Conservation (phyloP, 306 rosid genomes). For the Lathyrus oleraceus region DNA sequence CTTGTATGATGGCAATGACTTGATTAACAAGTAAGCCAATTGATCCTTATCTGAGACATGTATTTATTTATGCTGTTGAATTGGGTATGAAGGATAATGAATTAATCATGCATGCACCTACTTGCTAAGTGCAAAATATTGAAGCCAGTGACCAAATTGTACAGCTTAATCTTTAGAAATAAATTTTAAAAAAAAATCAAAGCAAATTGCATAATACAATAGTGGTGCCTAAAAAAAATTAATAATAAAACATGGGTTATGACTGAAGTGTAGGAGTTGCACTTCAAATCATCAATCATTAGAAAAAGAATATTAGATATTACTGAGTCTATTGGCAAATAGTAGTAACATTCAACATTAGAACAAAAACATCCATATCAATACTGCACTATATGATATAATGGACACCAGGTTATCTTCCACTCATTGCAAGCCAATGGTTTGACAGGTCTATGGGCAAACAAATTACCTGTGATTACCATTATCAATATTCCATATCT, state of each 20-base stretch:
- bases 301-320: slow-evolving; percentile 33
- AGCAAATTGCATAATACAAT: slow-evolving; percentile 5
- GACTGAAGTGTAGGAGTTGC: slow-evolving; percentile 33
- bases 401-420: slow-evolving; percentile 42
- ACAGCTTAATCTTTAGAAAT: slow-evolving; percentile 18
- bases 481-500: slow-evolving; percentile 31
- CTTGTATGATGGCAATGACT: too few species aligned
- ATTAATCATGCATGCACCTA: background rate
- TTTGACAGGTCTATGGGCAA: slow-evolving; percentile 19
- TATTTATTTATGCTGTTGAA: too few species aligned
- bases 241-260: slow-evolving; percentile 32
- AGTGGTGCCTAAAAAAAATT: slow-evolving; percentile 32
- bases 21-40: too few species aligned
- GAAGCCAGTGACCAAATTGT: slow-evolving; percentile 27
- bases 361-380: slow-evolving; percentile 42
- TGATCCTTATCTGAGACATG: too few species aligned
- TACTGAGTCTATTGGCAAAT: slow-evolving; percentile 27
- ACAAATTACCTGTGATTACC: slow-evolving; percentile 42
- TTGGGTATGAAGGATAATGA: too few species aligned
- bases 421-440: slow-evolving; percentile 46
- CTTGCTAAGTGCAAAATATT: background rate
- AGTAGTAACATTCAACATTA: slow-evolving; percentile 25
- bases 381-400: slow-evolving; percentile 34
- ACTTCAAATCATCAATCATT: slow-evolving; percentile 35
- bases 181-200: slow-evolving; percentile 32